These are phyloP conservation scores for Aspergillus sp. DNA, from an alignment of 2,329 filamentous ascomycete species.

Conservation along the genomic window DNA sequence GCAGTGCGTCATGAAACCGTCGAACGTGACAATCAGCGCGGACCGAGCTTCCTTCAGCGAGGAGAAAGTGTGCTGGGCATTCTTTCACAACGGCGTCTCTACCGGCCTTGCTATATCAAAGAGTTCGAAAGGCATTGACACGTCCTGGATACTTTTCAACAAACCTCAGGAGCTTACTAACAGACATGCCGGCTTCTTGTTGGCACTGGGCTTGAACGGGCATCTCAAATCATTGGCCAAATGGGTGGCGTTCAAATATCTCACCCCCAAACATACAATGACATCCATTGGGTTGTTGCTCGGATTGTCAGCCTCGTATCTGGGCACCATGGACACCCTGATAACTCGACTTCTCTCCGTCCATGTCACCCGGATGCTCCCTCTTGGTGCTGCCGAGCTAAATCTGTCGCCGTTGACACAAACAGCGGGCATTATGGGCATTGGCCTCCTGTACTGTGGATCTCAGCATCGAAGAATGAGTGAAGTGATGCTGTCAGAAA, in stretches of 20 bases:
- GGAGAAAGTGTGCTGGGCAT: constrained; percentile 97
- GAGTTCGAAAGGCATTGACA: constrained; percentile 90
- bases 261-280: constrained; percentile 99
- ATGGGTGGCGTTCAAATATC: constrained; percentile 98
- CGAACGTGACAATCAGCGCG: constrained; percentile 88
- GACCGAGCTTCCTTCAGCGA: constrained; percentile 86
- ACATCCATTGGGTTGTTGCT: constrained; percentile 94
- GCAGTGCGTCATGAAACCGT: constrained; percentile 86
- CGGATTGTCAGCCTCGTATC: constrained; percentile 87
- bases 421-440: constrained; percentile 95
- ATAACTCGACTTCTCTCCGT: constrained; percentile 93
- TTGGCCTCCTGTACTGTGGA: constrained; percentile 89
- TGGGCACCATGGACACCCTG: constrained; percentile 95
- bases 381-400: constrained; percentile 86
- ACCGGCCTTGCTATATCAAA: constrained; percentile 88
- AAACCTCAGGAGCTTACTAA: constrained; percentile 92
- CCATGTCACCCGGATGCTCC: constrained; percentile 92
- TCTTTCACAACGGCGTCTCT: constrained; percentile 96
- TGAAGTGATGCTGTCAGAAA: constrained; percentile 97
- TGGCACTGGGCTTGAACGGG: constrained; percentile 89
- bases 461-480: constrained; percentile 98
- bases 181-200: constrained; percentile 89
- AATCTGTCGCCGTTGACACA: constrained; percentile 92
- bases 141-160: constrained; percentile 98
- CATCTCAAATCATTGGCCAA: constrained; percentile 94